Base-by-base conservation (phyloP, 2,329 filamentous ascomycete species). In the Cladophialophora chaetospira region DNA sequence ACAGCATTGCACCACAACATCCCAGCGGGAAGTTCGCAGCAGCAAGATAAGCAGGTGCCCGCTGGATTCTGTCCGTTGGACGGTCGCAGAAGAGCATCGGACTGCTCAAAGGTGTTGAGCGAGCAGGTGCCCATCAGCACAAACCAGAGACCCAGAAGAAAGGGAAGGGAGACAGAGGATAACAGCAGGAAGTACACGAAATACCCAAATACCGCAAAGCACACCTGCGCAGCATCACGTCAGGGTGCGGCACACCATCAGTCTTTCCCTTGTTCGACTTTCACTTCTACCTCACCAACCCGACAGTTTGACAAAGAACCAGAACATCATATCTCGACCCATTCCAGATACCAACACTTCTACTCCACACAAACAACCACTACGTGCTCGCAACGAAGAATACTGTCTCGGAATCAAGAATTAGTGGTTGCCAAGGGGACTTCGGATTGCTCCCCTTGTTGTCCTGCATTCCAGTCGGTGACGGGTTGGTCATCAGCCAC, bases 391-490 rank as follows among this genome's bases (percentile, higher is more conserved):
- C 38, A 26, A 21, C 31, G 42, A 26, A 40, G 33, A 19, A 35
- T 38, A 46, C 45, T 43, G 48, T 55, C 52, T 48, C 49, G 46
- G 45, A 46, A 19, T n/a, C 15, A 45, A 43, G 51, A 53, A 38
- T 55, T 55, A 42, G 44, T 59, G 28, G 50, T 56, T 59, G 60
- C 60, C 60, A 57, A 62, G 60, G 60, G 53, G 35, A 58, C 53
- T 59, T 53, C 53, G 48, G 38, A 31, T 52, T 35, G 46, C 38
- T 53, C 53, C 60, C 60, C 60, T 62, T 62, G 59, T 58, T 58
- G 44, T 55, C 35, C 49, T 36, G 33, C 60, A 62, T 60, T 60
- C 57, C 53, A 29, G 29, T 29, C 31, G 50, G 44, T 55, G 60
- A 19, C 35, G 35, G 33, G 31, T 44, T 26, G 15, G 40, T 51